These are phyloP conservation scores for Dipodascus albidus DNA, from an alignment of 805 yeast species.

Conservation along the genomic window DNA sequence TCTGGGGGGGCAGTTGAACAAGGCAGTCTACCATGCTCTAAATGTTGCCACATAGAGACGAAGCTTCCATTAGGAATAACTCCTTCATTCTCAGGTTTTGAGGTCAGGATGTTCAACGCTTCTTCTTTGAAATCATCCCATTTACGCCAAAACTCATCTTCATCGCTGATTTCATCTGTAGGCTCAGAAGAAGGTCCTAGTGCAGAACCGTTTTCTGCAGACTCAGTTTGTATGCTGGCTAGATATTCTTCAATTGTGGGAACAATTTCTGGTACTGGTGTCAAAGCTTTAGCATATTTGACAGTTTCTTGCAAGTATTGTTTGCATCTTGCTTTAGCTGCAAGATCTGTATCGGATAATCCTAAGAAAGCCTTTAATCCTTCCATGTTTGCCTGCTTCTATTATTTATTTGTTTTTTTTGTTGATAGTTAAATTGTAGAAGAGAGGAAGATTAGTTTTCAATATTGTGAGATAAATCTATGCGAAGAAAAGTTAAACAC, in stretches of 20 bases:
- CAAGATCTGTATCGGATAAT: not conserved
- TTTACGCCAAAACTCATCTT: not conserved
- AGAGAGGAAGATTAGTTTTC: not conserved
- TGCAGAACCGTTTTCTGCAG: not conserved
- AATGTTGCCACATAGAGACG: conserved; percentile 1
- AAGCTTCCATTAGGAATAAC: conserved; percentile 1
- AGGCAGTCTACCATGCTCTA: conserved; percentile 2
- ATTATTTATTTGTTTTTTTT: too few relatives aligned
- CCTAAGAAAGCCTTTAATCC: conserved; percentile 1
- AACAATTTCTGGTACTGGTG: not conserved
- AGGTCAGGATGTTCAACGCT: not conserved
- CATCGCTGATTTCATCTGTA: not conserved
- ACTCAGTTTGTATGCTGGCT: not conserved
- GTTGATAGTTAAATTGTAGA: not conserved
- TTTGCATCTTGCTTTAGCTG: conserved; percentile 1
- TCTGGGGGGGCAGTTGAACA: conserved; percentile 1
- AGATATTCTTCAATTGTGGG: not conserved
- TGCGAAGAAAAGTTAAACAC: too few relatives aligned
- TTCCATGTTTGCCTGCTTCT: too few relatives aligned
- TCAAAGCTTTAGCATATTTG: not conserved
- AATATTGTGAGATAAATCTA: too few relatives aligned
- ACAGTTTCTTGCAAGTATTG: conserved; percentile 1
- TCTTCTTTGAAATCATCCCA: conserved; percentile 3
- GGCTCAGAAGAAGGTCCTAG: not conserved
- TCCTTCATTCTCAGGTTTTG: not conserved